phyloP scores from a whole-genome alignment of 768 basidiomycete genomes.

The Cubamyces lactineus region DNA sequence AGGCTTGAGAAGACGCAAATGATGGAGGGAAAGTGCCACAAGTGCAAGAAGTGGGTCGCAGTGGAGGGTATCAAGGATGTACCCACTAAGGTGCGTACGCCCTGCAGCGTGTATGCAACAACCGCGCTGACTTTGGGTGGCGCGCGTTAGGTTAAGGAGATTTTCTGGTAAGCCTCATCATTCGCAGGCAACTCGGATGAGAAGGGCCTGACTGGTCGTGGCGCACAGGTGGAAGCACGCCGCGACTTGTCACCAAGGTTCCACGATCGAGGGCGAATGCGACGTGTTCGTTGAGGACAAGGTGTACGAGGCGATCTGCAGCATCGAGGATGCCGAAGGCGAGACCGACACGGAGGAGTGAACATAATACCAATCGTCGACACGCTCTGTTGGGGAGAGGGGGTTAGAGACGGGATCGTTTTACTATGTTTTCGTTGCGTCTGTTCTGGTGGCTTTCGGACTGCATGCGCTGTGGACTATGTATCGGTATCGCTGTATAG shows the following conservation, averaged over 20 bases:
- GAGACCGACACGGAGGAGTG: conserved; percentile 12
- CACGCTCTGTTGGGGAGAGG: neutral
- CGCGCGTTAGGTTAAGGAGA: conserved; percentile 60
- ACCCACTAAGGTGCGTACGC: conserved; percentile 59
- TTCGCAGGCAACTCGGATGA: neutral
- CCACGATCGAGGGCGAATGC: conserved; percentile 56
- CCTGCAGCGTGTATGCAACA: neutral
- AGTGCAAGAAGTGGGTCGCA: conserved; percentile 71
- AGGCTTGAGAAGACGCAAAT: conserved; percentile 64
- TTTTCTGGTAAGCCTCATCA: conserved; percentile 59
- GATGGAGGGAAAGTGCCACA: conserved; percentile 78
- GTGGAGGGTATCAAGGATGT: conserved; percentile 76
- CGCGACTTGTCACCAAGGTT: conserved; percentile 69
- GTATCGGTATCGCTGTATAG: conserved; percentile 9
- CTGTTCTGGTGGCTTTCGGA: neutral
- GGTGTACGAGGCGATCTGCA: conserved; percentile 14
- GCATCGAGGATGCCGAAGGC: conserved; percentile 7
- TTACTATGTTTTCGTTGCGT: neutral
- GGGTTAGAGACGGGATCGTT: too few species aligned
- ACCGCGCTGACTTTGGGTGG: neutral
- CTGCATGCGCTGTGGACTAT: conserved; percentile 1
- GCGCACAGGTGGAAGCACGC: conserved; percentile 81
- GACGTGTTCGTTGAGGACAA: conserved; percentile 60
- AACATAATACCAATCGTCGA: neutral
- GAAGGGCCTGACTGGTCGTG: neutral